Conservation (phyloP, 164 flowering plant genomes). For the Tinospora cordifolia region DNA sequence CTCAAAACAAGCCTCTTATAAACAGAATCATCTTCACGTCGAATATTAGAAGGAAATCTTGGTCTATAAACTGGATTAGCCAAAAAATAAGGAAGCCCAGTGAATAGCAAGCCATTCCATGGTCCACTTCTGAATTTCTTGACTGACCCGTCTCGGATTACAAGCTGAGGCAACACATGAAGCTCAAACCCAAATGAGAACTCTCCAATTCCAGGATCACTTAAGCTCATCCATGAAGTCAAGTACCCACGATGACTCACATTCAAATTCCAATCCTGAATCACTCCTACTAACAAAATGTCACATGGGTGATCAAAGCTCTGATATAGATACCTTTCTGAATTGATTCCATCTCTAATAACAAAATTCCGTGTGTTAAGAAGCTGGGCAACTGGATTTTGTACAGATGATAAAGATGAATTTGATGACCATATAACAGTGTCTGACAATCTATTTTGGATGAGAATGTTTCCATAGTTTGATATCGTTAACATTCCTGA, state of each 20-base stretch:
- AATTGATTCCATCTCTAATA: neutral
- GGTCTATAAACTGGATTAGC: neutral
- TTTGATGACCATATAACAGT: slow-evolving; percentile 2
- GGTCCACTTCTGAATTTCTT: slow-evolving; percentile 26
- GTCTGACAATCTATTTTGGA: neutral
- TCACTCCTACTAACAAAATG: neutral
- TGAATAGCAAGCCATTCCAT: slow-evolving; percentile 44
- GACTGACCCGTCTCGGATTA: slow-evolving; percentile 2
- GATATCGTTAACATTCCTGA: slow-evolving; percentile 15
- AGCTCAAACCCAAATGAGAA: slow-evolving; percentile 15
- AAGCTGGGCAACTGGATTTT: neutral
- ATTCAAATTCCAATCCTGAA: too few species aligned
- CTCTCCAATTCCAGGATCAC: slow-evolving; percentile 1
- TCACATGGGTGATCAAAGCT: slow-evolving; percentile 12
- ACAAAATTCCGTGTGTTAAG: slow-evolving; percentile 14
- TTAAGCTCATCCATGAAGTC: slow-evolving; percentile 5
- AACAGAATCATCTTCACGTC: slow-evolving; percentile 18
- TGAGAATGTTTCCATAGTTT: neutral
- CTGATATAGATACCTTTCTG: slow-evolving; percentile 13
- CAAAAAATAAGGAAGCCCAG: slow-evolving; percentile 16
- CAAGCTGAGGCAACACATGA: slow-evolving; percentile 16
- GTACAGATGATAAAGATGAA: neutral
- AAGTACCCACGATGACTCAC: neutral
- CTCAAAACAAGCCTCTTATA: slow-evolving; percentile 19
- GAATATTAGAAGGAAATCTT: neutral